Evolutionary conservation across 805 yeast genomes (phyloP), one percentile per base, ranked within the genome.

Genomic region (Sugiyamaella chiloensis): DNA sequence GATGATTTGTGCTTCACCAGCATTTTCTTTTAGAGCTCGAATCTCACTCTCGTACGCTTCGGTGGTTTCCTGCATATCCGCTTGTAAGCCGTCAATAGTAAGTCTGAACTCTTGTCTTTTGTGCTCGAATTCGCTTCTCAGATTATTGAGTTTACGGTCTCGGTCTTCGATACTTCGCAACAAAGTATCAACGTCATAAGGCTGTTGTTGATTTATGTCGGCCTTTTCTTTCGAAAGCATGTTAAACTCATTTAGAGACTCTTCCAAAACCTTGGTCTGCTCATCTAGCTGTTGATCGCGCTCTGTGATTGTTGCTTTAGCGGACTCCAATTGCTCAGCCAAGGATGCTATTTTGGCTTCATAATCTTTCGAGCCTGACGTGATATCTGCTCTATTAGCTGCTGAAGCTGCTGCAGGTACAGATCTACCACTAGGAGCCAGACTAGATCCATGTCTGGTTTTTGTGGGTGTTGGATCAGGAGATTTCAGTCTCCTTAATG

Each of bases 191-290:
- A 43, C n/a, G 40, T 45, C 44, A 51, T 60, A 37, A 46, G 2
- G 20, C 42, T 40, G 30, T 26, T 39, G 42, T 27, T 27, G 46
- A 12, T 48, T 26, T 4, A 40, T 44, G 24, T 39, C 45, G 19
- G 51, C 53, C 11, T 52, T 35, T n/a, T n/a, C n/a, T 24, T 27
- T 44, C 9, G 56, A 53, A 29, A 61, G 45, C 24, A 44, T 37
- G 39, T 60, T 58, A 20, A 60, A 55, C 40, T 78, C 79, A 35
- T 69, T 69, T 2, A 79, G 72, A 1, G 79, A 73, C 7, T 61
- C 56, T 53, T 74, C 76, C 36, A 80, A 63, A 40, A 78, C 70
- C n/a, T 60, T 58, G 40, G 67, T 66, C 50, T 79, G 73, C 50
- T 72, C 76, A 14, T 60, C 62, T 56, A 78, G 63, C 44, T 68